Percentiles rank a stretch among this genome's conserved stretches.
phyloP scores from a whole-genome alignment of 225 moss, liverwort and hornwort species.

The Marchantia paleacea region DNA sequence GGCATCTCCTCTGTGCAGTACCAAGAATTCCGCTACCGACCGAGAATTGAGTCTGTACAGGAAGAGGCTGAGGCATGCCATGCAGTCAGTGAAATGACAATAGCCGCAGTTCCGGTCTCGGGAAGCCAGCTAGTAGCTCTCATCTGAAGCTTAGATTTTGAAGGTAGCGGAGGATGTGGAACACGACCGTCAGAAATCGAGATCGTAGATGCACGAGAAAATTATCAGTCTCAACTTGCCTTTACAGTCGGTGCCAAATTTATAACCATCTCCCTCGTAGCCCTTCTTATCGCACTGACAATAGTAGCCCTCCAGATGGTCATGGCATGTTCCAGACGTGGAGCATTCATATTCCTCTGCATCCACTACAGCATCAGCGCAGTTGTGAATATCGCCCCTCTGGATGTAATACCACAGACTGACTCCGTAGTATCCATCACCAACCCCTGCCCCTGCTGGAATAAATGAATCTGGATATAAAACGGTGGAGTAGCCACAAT shows the following conservation, averaged over 20 bases:
- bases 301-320: not conserved
- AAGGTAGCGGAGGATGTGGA: too few species aligned
- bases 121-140: not conserved
- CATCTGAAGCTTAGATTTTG: not conserved
- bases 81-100: not conserved
- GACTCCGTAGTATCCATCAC: not conserved
- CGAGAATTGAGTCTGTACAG: too few species aligned
- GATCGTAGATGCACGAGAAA: not conserved
- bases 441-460: not conserved
- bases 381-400: not conserved
- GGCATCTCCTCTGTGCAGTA: too few species aligned
- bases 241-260: not conserved
- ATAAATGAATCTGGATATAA: not conserved
- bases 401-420: not conserved
- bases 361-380: not conserved
- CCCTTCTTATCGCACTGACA: not conserved
- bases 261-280: constrained; percentile 9
- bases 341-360: not conserved
- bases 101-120: not conserved
- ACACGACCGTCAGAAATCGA: not conserved
- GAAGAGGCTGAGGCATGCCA: not conserved
- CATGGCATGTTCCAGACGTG: not conserved
- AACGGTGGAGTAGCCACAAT: not conserved
- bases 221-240: not conserved
- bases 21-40: too few species aligned